Evolutionary conservation across 192 early-diverging fungal species (phyloP), one percentile per base, ranked within the genome.

Genomic region (Coemansia sp.): DNA sequence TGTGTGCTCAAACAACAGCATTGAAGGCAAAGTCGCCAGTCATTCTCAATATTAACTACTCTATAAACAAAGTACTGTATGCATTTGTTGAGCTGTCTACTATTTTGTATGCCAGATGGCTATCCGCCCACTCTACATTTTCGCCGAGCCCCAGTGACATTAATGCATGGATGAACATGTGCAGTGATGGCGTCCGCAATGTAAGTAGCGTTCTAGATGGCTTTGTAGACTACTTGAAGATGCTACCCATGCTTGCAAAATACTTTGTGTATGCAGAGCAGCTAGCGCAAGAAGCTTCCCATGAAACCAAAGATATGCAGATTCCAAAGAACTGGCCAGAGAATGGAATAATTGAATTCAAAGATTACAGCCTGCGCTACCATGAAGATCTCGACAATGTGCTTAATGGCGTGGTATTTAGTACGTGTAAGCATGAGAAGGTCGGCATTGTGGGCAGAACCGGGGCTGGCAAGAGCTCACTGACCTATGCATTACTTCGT

Each of bases 391-490:
- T 56, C 16, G 35, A 21, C 29, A 44, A 32, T 16, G 76, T 72
- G 6, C 60, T 85, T 10, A 62, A 64, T 6, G 48, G 68, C 7
- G 14, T 83, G 0, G 58, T 53, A 0, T 68, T 84, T 46, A 45
- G 55, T 2, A 71, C 81, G 0, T 18, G 44, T 21, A 30, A 81
- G 9, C 77, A 81, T 28, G 86, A 91, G 59, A 82, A 73, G 35
- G 57, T 89, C 30, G 88, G 86, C 24, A 42, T 80, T 21, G 68
- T 77, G 23, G 77, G 73, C 0, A 57, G 73, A n/a, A 51, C 29
- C 7, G 82, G 80, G 1, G 83, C 83, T 7, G 85, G 85, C 11
- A 87, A 87, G 47, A 85, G 84, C 25, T 82, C 83, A n/a, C 64
- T 85, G 9, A 76, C 82, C 1, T 67, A 78, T 22, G 77, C 82